Evolutionary conservation across 2,329 filamentous ascomycete species (phyloP).

Genomic region (Lachnellula occidentalis): DNA sequence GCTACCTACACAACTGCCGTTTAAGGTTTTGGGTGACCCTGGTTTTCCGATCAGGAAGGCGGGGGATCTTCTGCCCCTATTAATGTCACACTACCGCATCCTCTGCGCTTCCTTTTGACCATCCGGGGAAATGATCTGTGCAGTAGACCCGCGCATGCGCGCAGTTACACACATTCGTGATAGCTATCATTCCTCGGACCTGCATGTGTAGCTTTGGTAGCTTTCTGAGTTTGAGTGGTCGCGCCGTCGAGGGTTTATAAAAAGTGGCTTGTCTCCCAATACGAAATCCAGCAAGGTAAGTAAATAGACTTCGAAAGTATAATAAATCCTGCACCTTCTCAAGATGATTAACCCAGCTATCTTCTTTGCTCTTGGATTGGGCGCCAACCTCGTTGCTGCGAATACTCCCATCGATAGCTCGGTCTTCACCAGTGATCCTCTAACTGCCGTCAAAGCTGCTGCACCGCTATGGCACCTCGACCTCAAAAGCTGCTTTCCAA

Average conservation of each 20-base stretch:
- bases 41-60: neutral
- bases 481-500: constrained; percentile 15
- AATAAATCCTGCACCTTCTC: neutral
- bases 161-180: neutral
- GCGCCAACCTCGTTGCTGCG: constrained; percentile 1
- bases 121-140: neutral
- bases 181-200: neutral
- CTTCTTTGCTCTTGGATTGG: neutral
- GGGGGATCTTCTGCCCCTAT: neutral
- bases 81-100: too few species aligned
- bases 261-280: too few species aligned
- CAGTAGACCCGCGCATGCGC: neutral
- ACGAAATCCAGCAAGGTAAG: neutral
- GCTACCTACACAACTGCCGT: neutral
- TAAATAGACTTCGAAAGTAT: neutral
- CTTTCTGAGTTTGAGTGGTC: too few species aligned
- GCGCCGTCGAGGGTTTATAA: too few species aligned
- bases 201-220: neutral
- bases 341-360: neutral
- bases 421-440: constrained; percentile 10
- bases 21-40: too few species aligned
- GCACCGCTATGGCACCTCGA: constrained; percentile 18
- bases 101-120: neutral
- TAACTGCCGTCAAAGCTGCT: constrained; percentile 9
- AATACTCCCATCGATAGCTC: constrained; percentile 14